phyloP scores from a whole-genome alignment of 2,329 filamentous ascomycete species.

The Cytospora chrysosperma region DNA sequence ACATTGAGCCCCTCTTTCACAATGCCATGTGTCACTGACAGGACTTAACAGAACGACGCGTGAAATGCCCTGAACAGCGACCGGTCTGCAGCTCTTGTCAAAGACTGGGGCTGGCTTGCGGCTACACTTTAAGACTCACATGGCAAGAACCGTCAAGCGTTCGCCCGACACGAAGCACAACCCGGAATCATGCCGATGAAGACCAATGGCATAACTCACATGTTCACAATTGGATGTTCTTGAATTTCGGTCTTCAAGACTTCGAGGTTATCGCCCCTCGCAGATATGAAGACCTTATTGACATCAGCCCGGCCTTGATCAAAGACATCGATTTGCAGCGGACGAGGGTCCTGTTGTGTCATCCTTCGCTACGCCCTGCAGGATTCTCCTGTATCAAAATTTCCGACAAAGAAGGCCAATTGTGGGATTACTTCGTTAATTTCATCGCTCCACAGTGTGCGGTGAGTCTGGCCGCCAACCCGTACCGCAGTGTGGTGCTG shows the following conservation, averaged over 20 bases:
- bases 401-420: slow-evolving; percentile 23
- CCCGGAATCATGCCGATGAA: neutral
- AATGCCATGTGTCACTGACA: neutral
- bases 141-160: slow-evolving; percentile 2
- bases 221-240: slow-evolving; percentile 24
- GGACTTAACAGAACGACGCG: slow-evolving; percentile 3
- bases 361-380: neutral
- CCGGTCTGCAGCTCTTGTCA: neutral
- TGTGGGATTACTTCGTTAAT: slow-evolving; percentile 32
- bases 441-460: slow-evolving; percentile 30
- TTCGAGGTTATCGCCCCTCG: slow-evolving; percentile 2
- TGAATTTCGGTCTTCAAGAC: slow-evolving; percentile 17
- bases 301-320: too few species aligned
- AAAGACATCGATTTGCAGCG: neutral
- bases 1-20: neutral
- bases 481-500: slow-evolving; percentile 31
- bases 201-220: neutral
- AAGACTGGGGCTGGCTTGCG: slow-evolving; percentile 5
- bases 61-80: slow-evolving; percentile 15
- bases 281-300: neutral
- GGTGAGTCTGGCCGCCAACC: slow-evolving; percentile 29
- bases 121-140: slow-evolving; percentile 6
- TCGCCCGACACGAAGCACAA: neutral
- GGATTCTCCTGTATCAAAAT: neutral
- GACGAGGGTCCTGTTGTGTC: neutral